Percentiles rank a stretch among this genome's conserved stretches.
Conservation (phyloP, 2,329 filamentous ascomycete genomes). For the Bertia moriformis region DNA sequence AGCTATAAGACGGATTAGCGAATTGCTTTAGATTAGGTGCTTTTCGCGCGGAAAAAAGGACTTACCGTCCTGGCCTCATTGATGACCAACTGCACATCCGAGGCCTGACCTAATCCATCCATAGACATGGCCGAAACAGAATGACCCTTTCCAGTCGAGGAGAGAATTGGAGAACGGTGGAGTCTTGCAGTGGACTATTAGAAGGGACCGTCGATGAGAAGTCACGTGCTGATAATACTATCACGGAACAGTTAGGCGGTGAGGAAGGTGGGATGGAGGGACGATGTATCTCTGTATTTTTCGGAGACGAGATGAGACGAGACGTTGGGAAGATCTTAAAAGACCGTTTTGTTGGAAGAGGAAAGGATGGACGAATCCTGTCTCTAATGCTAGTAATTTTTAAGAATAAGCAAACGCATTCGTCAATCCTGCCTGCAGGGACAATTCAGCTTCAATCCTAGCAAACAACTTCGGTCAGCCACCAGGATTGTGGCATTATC, state of each 20-base stretch:
- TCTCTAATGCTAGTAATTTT: too few species aligned
- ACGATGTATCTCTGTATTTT: slow-evolving; percentile 3
- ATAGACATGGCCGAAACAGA: slow-evolving; percentile 11
- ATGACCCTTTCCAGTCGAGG: not conserved
- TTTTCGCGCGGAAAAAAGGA: too few species aligned
- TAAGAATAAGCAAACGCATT: too few species aligned
- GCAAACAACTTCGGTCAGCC: too few species aligned
- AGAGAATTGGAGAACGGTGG: slow-evolving; percentile 4
- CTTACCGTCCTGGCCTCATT: slow-evolving; percentile 13
- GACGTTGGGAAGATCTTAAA: too few species aligned
- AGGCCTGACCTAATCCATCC: slow-evolving; percentile 8
- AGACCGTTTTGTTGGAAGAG: too few species aligned
- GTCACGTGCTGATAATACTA: slow-evolving; percentile 10
- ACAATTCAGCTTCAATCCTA: too few species aligned
- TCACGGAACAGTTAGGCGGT: slow-evolving; percentile 4
- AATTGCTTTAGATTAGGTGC: too few species aligned
- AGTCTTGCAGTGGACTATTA: slow-evolving; percentile 6
- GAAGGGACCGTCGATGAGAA: slow-evolving; percentile 7
- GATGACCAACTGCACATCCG: slow-evolving; percentile 11
- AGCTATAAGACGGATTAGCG: slow-evolving; percentile 1
- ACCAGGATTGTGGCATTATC: too few species aligned
- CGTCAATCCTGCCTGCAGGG: too few species aligned
- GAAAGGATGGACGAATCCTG: too few species aligned
- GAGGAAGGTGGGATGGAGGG: slow-evolving; percentile 3
- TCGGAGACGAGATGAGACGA: too few species aligned